Conservation (phyloP, 495 filamentous ascomycete species). For the Clavariopsis aquatica region DNA sequence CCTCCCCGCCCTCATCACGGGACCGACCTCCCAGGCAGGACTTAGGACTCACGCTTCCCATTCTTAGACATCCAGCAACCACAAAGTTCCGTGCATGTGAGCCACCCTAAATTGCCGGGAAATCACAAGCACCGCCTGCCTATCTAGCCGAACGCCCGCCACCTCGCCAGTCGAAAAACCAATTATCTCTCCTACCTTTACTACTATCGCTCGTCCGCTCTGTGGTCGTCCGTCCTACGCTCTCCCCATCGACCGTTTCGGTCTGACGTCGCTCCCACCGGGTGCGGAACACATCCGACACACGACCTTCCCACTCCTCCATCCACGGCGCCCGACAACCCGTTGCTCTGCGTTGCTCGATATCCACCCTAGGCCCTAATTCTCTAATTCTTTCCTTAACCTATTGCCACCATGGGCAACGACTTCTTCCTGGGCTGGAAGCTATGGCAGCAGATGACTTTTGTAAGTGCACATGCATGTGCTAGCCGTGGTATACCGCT, state of each 20-base stretch:
- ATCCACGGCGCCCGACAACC: not conserved
- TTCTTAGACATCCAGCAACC: constrained; percentile 31
- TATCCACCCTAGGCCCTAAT: constrained; percentile 13
- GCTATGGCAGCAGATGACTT: constrained; percentile 88
- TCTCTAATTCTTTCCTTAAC: constrained; percentile 17
- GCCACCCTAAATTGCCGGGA: constrained; percentile 10
- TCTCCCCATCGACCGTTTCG: not conserved
- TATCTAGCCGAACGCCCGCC: constrained; percentile 2
- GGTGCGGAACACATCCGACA: constrained; percentile 3
- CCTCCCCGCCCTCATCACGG: constrained; percentile 2
- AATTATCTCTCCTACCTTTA: not conserved
- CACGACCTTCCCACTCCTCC: constrained; percentile 1
- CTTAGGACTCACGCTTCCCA: not conserved
- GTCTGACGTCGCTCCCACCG: constrained; percentile 13
- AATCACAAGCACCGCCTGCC: constrained; percentile 7
- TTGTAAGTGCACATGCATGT: constrained; percentile 62
- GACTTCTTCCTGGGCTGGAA: constrained; percentile 75
- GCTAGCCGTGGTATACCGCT: constrained; percentile 7
- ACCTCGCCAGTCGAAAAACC: not conserved
- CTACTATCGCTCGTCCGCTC: not conserved
- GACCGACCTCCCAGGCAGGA: not conserved
- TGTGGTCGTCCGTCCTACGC: too few species aligned
- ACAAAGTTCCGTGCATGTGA: constrained; percentile 30
- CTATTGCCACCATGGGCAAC: constrained; percentile 31
- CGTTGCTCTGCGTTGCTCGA: constrained; percentile 2